A percentile compares a stretch with the other conserved stretches of the same genome.
These are phyloP conservation scores for Ramaria rubella DNA, from an alignment of 768 basidiomycete species.

Conservation along the genomic window DNA sequence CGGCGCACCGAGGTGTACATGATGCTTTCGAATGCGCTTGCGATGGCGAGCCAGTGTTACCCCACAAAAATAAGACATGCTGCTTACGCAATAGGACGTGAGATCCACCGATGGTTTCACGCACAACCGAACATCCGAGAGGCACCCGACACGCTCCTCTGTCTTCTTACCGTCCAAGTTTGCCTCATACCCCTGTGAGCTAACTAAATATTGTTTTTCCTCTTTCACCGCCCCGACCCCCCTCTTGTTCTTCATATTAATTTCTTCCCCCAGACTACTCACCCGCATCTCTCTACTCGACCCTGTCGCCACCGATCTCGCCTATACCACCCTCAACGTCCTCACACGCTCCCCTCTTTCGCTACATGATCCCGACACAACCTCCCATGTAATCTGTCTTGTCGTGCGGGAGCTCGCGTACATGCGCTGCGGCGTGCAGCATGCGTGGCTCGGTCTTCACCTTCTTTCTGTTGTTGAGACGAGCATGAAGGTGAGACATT, in stretches of 20 bases:
- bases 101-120: not conserved
- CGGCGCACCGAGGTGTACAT: not conserved
- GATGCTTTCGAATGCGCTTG: not conserved
- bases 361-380: not conserved
- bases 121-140: not conserved
- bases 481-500: not conserved
- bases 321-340: not conserved
- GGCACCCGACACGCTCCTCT: not conserved
- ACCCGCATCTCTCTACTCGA: not conserved
- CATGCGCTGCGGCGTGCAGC: not conserved
- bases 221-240: not conserved
- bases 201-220: not conserved
- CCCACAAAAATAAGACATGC: not conserved
- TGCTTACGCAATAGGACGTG: not conserved
- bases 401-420: not conserved
- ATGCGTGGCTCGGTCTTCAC: conserved; percentile 2
- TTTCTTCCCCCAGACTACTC: not conserved
- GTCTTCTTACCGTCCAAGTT: not conserved
- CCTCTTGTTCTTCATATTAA: not conserved
- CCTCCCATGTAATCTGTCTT: not conserved
- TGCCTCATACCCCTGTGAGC: not conserved
- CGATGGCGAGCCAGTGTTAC: not conserved
- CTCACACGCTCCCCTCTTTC: not conserved
- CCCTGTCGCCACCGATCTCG: not conserved
- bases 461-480: conserved; percentile 2